Base-by-base conservation (phyloP, 495 filamentous ascomycete genomes). In the Neurospora africana region DNA sequence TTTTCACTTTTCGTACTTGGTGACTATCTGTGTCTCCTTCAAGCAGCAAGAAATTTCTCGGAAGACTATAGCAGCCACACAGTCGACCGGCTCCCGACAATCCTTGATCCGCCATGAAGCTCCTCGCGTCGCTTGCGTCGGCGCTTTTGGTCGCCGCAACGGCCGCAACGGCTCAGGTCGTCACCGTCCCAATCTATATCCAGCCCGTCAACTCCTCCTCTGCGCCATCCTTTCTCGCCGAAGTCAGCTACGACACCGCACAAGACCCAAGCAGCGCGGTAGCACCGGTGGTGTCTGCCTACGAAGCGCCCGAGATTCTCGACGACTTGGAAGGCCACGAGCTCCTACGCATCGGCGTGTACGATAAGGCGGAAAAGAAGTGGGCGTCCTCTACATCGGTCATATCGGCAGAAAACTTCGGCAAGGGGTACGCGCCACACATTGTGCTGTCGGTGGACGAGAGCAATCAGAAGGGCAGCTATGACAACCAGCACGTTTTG, bases 321-420 rank as follows among this genome's bases (percentile, higher is more conserved):
- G 77, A 78, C 5, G 77, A 76, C 0, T 65, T 80, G 21, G 43
- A 58, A 15, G 27, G 37, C n/a, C n/a, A 58, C 7, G 71, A 74
- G 39, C 82, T 87, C 4, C 78, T 87, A 53, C 83, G 85, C 68
- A 76, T 87, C 69, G 86, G 86, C 53, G 72, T 84, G 43, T 88
- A 83, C 78, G 80, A 86, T 77, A 36, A 78, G 8, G 67, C 76
- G n/a, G 69, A 79, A 1, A 69, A 70, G 69, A 38, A 37, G 21
- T 88, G 86, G 86, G 70, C 74, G 47, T 84, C 83, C n/a, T 83
- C 85, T 5, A 86, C 83, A 3, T 81, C 84, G 21, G 82, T 83
- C 4, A 80, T 81, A 30, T 83, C 83, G 19, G 80, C 76, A 1
- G 81, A 83, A 30, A 87, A 84, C 74, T 88, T 88, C 70, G 76